Evolutionary conservation across 768 basidiomycete species (phyloP).

Genomic region (Boletales sp.): DNA sequence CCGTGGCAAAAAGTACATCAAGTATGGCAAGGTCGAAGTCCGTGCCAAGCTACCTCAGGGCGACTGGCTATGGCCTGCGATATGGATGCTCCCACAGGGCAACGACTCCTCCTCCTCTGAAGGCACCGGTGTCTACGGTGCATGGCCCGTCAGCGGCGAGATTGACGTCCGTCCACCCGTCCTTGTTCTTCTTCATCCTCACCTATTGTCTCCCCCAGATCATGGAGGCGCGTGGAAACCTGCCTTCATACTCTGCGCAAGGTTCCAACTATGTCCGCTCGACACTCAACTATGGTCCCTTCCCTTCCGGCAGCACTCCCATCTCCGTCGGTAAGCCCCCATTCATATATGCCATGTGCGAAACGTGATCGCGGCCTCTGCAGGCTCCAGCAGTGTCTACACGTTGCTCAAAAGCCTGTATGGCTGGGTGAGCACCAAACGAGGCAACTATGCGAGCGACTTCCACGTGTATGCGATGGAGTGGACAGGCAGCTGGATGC

Average conservation of each 20-base stretch:
- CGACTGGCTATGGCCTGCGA: constrained; percentile 36
- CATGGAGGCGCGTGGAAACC: constrained; percentile 52
- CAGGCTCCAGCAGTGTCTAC: constrained; percentile 7
- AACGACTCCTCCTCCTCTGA: constrained; percentile 18
- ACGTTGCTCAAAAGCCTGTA: constrained; percentile 36
- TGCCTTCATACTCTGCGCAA: constrained; percentile 37
- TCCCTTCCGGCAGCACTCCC: constrained; percentile 32
- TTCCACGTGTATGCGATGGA: constrained; percentile 58
- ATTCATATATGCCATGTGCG: background rate
- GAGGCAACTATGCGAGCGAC: constrained; percentile 41
- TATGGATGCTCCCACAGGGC: constrained; percentile 30
- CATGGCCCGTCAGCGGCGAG: constrained; percentile 54
- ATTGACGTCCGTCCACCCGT: constrained; percentile 45
- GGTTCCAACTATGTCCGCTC: constrained; percentile 50
- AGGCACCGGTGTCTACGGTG: constrained; percentile 24
- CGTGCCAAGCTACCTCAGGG: constrained; percentile 60
- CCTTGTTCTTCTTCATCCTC: background rate
- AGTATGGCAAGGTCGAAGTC: constrained; percentile 57
- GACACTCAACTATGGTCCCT: constrained; percentile 66
- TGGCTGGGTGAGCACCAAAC: constrained; percentile 36
- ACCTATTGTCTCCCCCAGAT: constrained; percentile 35
- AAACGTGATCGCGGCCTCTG: background rate
- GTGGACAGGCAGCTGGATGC: constrained; percentile 56
- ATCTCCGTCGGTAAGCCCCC: constrained; percentile 25
- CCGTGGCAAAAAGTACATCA: constrained; percentile 43